Base-by-base conservation (phyloP, 2,329 filamentous ascomycete species). In the Stylonectria norvegica region DNA sequence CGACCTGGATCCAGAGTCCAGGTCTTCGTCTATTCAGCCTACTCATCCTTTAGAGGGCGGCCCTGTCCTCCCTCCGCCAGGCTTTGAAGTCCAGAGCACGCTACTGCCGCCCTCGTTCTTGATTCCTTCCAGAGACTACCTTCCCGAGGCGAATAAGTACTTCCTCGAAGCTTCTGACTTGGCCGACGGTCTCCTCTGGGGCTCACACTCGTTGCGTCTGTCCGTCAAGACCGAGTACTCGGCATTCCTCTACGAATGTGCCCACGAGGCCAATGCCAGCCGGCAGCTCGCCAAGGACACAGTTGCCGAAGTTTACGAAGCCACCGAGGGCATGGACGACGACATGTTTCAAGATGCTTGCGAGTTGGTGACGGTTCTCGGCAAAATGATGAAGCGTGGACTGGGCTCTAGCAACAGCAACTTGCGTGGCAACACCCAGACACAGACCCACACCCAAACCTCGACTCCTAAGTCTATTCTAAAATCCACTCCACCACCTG, bases 341-440 rank as follows among this genome's bases (percentile, higher is more conserved):
- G 89, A 94, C 52, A 94, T 93, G 72, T 98, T 96, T 60, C 81
- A 86, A 50, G 93, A 97, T 62, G 89, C 90, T 0, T 89, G 89
- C 42, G 86, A 91, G 56, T 75, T 96, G 10, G 90, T 97, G 7
- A 85, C 86, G 1, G 83, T 93, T 0, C 65, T 97, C 1, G 89
- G 88, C 5, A 87, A 84, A 57, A 93, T 96, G 83, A 88, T 90
- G 76, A 90, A 86, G 66, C 78, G 89, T 35, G 85, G 85, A 2
- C 61, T 81, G 3, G 68, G 65, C 5, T 62, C 66, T 3, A 65
- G 53, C 43, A 63, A 63, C 18, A 62, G 63, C 4, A 29, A 29
- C 27, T n/a, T n/a, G n/a, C n/a, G n/a, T n/a, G 15, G 7, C 27
- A 30, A 14, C 15, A 30, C 8, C 14, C 9, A 9, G 7, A 20